Percentiles rank a stretch among this genome's conserved stretches.
These are phyloP conservation scores for Monascus purpureus DNA, from an alignment of 495 filamentous ascomycete genomes.

Conservation along the genomic window DNA sequence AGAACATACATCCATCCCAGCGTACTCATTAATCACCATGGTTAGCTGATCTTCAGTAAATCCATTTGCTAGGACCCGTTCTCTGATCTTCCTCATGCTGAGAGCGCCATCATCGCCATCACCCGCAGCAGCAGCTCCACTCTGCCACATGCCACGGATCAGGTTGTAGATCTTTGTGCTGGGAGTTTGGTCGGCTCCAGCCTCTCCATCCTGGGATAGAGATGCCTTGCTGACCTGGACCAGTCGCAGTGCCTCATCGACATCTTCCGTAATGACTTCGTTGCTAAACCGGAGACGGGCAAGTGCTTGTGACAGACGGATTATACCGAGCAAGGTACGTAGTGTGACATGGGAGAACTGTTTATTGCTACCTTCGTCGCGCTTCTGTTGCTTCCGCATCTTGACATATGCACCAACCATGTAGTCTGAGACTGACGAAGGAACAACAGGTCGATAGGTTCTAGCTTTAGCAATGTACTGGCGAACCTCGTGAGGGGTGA, in stretches of 20 bases:
- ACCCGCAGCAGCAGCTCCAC: slow-evolving; percentile 60
- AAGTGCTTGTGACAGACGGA: slow-evolving; percentile 90
- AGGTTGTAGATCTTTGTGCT: slow-evolving; percentile 89
- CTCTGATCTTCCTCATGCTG: slow-evolving; percentile 72
- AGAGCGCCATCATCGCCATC: slow-evolving; percentile 63
- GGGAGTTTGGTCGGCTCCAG: slow-evolving; percentile 57
- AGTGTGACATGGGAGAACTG: slow-evolving; percentile 88
- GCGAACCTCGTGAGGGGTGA: slow-evolving; percentile 81
- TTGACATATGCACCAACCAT: slow-evolving; percentile 91
- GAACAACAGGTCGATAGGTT: slow-evolving; percentile 72
- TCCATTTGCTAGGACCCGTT: slow-evolving; percentile 86
- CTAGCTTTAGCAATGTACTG: slow-evolving; percentile 91
- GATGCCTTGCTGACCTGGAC: slow-evolving; percentile 85
- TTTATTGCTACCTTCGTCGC: slow-evolving; percentile 74
- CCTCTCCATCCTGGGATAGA: slow-evolving; percentile 51
- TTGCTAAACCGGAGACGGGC: slow-evolving; percentile 80
- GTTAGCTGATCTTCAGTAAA: slow-evolving; percentile 90
- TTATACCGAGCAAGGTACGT: slow-evolving; percentile 80
- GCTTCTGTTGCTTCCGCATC: slow-evolving; percentile 75
- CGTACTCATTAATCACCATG: slow-evolving; percentile 79
- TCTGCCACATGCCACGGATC: slow-evolving; percentile 70
- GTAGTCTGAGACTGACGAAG: slow-evolving; percentile 77
- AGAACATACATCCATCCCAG: slow-evolving; percentile 62
- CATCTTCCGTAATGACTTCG: slow-evolving; percentile 75
- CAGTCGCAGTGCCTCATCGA: slow-evolving; percentile 85